A percentile compares a stretch with the other conserved stretches of the same genome.
These are phyloP conservation scores for Peronospora destructor DNA, from an alignment of 352 stramenopile genomes.

Conservation along the genomic window DNA sequence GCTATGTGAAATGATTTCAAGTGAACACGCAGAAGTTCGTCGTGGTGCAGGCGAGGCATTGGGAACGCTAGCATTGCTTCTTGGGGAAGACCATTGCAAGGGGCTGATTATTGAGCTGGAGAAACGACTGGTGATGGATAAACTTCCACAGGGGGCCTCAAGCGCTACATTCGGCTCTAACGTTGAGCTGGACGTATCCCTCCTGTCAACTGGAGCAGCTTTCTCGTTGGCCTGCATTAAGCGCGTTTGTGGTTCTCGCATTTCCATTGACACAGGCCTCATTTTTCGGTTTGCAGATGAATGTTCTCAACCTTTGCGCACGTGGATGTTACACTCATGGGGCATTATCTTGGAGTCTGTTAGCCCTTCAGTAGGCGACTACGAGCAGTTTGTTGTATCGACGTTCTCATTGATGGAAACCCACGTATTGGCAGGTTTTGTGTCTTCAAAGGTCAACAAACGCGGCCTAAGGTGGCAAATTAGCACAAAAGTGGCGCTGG, in stretches of 20 bases:
- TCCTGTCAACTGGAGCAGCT: conserved; percentile 51
- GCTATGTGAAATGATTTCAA: conserved; percentile 73
- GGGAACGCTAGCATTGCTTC: conserved; percentile 47
- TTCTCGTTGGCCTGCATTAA: conserved; percentile 82
- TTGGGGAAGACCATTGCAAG: conserved; percentile 43
- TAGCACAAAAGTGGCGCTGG: conserved; percentile 51
- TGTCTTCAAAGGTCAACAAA: conserved; percentile 63
- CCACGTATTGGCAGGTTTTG: conserved; percentile 69
- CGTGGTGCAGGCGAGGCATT: conserved; percentile 68
- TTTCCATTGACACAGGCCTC: conserved; percentile 67
- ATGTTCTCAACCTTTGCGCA: conserved; percentile 65
- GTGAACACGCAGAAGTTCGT: conserved; percentile 53
- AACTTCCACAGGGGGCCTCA: conserved; percentile 34
- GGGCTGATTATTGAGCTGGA: conserved; percentile 61
- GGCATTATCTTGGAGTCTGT: conserved; percentile 79
- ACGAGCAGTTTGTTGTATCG: conserved; percentile 77
- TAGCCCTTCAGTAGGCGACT: conserved; percentile 61
- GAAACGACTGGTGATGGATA: conserved; percentile 57
- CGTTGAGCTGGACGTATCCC: conserved; percentile 33
- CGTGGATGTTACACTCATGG: conserved; percentile 81
- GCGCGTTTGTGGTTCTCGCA: conserved; percentile 59
- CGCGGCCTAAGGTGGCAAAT: conserved; percentile 41
- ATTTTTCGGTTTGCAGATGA: conserved; percentile 68
- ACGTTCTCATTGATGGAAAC: conserved; percentile 66
- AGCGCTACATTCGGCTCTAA: conserved; percentile 22